Evolutionary conservation across 768 basidiomycete genomes (phyloP), one percentile per base, ranked within the genome.

Genomic region (Leccinum variicolor): DNA sequence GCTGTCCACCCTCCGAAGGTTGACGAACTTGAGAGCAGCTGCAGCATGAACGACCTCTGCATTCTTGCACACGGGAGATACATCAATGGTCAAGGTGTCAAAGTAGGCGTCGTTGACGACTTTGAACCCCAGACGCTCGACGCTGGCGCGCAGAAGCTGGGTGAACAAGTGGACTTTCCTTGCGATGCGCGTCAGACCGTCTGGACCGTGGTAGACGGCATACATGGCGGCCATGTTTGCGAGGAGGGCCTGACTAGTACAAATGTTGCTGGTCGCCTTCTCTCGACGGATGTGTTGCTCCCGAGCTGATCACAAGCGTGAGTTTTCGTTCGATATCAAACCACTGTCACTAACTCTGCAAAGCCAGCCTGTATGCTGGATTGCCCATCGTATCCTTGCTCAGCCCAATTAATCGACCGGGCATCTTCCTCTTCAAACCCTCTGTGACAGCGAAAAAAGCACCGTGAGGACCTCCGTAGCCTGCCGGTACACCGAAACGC

Each of bases 221-320:
- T 94, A 94, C 96, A 99, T 98, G 34, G 95, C 94, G 19, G 97
- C 93, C 93, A 98, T 98, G 75, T 99, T 99, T 19, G 97, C 97
- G 26, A 99, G 89, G 17, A 99, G 84, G 0, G 94, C 97, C 75
- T 99, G 95, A 63, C 91, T 92, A 6, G 97, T 99, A 71, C 97
- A 99, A 58, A 99, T 97, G 69, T 98, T 98, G 68, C 92, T 94
- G 4, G 97, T 99, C 0, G 97, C 96, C 76, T 94, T 98, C 72
- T 99, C 96, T 21, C 96, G 90, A 58, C 96, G 89, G 62, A 98
- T 97, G 68, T 97, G 94, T 74, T 96, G 95, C 71, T 97, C 94
- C 26, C 94, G 90, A 57, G 95, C 93, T 96, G 52, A 54, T 57
- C 17, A 50, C 48, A 10, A 17, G 33, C 9, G 53, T 63, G 21